phyloP scores from a whole-genome alignment of 2,329 filamentous ascomycete genomes.

The Alternaria atra region DNA sequence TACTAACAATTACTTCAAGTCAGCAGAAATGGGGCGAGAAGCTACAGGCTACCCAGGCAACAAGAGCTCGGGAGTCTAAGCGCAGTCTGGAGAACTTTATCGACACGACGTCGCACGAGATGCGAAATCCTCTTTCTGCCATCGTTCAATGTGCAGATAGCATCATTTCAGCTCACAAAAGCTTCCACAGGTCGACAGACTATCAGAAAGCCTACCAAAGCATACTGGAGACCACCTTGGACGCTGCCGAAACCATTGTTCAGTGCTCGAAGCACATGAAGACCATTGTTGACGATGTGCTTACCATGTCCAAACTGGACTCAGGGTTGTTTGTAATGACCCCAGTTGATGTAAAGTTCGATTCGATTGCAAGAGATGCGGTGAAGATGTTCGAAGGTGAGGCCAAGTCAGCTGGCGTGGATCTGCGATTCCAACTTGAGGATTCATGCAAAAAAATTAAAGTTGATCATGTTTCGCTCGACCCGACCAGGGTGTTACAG shows the following conservation, averaged over 20 bases:
- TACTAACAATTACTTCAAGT: constrained; percentile 12
- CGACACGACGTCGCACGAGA: constrained; percentile 52
- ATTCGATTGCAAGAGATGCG: constrained; percentile 44
- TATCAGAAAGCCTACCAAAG: constrained; percentile 21
- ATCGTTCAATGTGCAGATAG: constrained; percentile 56
- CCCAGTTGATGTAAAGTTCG: constrained; percentile 50
- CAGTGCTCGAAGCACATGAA: constrained; percentile 58
- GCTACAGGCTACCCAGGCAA: constrained; percentile 39
- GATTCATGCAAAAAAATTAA: constrained; percentile 46
- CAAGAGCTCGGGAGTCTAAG: constrained; percentile 31
- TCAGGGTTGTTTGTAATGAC: constrained; percentile 54
- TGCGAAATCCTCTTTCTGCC: constrained; percentile 55
- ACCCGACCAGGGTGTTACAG: constrained; percentile 54
- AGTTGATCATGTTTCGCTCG: constrained; percentile 52
- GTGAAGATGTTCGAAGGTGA: constrained; percentile 53
- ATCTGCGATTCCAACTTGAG: constrained; percentile 44
- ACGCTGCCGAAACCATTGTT: constrained; percentile 55
- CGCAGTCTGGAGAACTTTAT: constrained; percentile 42
- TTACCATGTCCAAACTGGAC: constrained; percentile 52
- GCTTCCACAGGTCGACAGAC: constrained; percentile 10
- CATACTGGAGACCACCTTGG: constrained; percentile 33
- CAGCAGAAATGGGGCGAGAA: constrained; percentile 50
- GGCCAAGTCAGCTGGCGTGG: constrained; percentile 40
- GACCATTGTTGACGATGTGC: constrained; percentile 54
- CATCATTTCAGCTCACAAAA: constrained; percentile 25